These are phyloP conservation scores for Camelina laxa DNA, from an alignment of 345 rosid species.

Conservation along the genomic window DNA sequence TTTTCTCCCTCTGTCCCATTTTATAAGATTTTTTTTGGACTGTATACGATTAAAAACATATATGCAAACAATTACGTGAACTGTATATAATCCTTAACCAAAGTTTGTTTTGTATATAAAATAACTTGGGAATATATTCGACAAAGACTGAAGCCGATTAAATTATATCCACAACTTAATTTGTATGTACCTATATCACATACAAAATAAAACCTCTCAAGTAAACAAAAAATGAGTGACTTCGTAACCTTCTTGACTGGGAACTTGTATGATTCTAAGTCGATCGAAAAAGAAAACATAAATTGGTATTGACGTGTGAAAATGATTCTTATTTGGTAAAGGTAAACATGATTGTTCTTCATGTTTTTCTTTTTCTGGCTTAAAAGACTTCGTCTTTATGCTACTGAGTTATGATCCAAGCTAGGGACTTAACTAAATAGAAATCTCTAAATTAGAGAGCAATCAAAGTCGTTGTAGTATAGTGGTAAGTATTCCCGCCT, in stretches of 20 bases:
- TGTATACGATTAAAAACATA: not conserved
- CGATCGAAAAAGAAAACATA: not conserved
- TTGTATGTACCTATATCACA: not conserved
- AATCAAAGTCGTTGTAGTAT: constrained; percentile 81
- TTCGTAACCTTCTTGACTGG: not conserved
- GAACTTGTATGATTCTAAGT: not conserved
- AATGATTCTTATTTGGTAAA: not conserved
- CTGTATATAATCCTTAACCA: not conserved
- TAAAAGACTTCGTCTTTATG: constrained; percentile 1
- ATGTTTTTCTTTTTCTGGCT: not conserved
- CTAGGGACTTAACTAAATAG: not conserved
- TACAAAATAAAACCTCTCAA: not conserved
- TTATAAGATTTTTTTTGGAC: not conserved
- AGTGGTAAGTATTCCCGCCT: constrained; percentile 95
- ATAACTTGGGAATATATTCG: not conserved
- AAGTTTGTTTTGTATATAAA: not conserved
- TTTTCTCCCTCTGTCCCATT: too few species aligned
- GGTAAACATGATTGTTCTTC: constrained; percentile 28
- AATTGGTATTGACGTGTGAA: not conserved
- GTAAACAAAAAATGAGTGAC: not conserved
- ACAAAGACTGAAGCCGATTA: not conserved
- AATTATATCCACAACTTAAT: not conserved
- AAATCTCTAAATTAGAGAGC: too few species aligned
- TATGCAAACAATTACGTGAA: not conserved
- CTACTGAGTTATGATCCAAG: not conserved